Conservation (phyloP, 2,329 filamentous ascomycete genomes). For the Fusarium chlamydosporum region DNA sequence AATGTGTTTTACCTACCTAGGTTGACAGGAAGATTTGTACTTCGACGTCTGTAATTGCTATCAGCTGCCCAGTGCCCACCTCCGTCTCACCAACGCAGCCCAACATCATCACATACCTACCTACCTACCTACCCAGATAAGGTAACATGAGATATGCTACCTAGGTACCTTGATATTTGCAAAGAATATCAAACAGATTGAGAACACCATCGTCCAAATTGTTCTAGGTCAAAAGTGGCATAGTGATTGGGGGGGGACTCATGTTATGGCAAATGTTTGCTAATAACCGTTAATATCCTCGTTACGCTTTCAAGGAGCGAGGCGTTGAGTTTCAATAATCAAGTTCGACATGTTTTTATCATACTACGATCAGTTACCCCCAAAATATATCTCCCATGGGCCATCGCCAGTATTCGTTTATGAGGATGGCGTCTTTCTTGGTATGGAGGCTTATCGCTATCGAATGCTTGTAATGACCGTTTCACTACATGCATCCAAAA, state of each 20-base stretch:
- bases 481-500: conserved; percentile 21
- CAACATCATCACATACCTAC: background rate
- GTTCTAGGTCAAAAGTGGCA: too few species aligned
- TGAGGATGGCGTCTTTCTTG: background rate
- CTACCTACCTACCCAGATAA: too few species aligned
- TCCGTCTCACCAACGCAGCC: background rate
- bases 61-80: conserved; percentile 19
- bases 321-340: too few species aligned
- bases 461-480: conserved; percentile 1
- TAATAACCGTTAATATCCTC: too few species aligned
- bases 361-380: too few species aligned
- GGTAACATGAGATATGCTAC: background rate
- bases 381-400: too few species aligned
- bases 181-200: background rate
- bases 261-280: too few species aligned
- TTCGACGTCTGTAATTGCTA: background rate
- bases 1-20: background rate
- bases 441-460: background rate
- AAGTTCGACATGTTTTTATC: too few species aligned
- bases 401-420: background rate
- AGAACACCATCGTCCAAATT: background rate
- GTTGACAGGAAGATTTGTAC: conserved; percentile 6
- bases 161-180: background rate
- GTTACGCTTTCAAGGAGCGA: too few species aligned
- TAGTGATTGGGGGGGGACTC: too few species aligned